Conservation (phyloP, 129 eudicot genomes). For the Artemisia annua region DNA sequence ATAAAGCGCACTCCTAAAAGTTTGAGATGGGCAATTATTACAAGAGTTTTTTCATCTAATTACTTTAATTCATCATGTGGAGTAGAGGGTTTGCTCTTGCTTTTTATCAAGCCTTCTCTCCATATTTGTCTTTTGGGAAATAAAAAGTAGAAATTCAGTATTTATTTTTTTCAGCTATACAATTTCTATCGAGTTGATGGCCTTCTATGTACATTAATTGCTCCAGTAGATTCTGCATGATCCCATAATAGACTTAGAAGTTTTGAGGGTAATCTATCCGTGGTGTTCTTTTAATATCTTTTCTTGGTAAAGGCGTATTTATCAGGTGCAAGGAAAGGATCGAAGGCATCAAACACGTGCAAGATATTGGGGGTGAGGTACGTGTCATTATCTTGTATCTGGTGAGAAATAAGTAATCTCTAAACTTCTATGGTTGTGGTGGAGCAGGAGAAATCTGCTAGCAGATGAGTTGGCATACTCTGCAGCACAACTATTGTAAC, state of each 20-base stretch:
- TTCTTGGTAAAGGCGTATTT: constrained; percentile 12
- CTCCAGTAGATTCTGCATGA: neutral
- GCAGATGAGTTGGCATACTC: too few species aligned
- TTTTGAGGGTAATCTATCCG: neutral
- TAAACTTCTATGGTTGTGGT: neutral
- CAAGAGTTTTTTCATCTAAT: constrained; percentile 10
- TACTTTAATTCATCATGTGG: constrained; percentile 10
- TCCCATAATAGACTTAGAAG: neutral
- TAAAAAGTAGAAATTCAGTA: constrained; percentile 15
- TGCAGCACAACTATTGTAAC: too few species aligned
- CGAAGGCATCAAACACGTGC: constrained; percentile 12
- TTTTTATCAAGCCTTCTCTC: constrained; percentile 14
- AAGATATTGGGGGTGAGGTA: constrained; percentile 13
- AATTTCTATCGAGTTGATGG: constrained; percentile 1
- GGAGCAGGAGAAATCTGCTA: neutral
- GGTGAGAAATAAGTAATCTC: neutral
- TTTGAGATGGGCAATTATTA: constrained; percentile 4
- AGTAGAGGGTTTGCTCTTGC: constrained; percentile 20
- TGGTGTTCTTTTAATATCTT: neutral
- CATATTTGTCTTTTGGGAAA: constrained; percentile 23
- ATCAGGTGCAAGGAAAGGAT: constrained; percentile 19
- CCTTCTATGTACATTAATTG: neutral
- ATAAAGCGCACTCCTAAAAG: constrained; percentile 18
- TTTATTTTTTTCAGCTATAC: neutral
- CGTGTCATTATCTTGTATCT: neutral